A percentile compares a stretch with the other conserved stretches of the same genome.
Evolutionary conservation across 495 filamentous ascomycete genomes (phyloP).

Genomic region (Daldinia bambusicola): DNA sequence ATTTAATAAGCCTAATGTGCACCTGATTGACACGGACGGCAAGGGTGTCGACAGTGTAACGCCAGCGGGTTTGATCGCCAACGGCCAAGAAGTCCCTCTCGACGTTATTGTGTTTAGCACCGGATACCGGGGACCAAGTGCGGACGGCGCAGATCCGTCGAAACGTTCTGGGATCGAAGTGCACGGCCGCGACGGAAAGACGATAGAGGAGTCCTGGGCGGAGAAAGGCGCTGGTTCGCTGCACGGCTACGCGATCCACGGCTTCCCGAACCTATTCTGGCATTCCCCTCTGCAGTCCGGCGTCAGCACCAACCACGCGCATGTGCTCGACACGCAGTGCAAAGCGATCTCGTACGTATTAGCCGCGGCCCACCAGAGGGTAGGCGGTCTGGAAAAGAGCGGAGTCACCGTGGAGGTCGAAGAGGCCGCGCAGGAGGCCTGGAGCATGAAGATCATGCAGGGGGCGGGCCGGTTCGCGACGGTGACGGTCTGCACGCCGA

Average conservation of each 20-base stretch:
- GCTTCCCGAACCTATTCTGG: constrained; percentile 67
- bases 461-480: constrained; percentile 53
- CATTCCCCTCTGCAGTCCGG: constrained; percentile 53
- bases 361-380: constrained; percentile 51
- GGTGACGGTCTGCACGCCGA: constrained; percentile 63
- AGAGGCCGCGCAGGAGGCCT: constrained; percentile 57
- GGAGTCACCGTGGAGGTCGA: constrained; percentile 55
- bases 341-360: constrained; percentile 60
- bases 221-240: constrained; percentile 53
- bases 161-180: constrained; percentile 52
- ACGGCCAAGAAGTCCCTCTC: constrained; percentile 53
- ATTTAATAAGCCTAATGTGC: constrained; percentile 58
- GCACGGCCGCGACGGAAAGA: constrained; percentile 53
- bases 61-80: constrained; percentile 51
- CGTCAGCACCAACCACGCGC: constrained; percentile 55
- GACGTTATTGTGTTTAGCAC: constrained; percentile 63
- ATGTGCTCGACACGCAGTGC: constrained; percentile 53
- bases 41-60: constrained; percentile 58
- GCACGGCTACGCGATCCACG: constrained; percentile 56
- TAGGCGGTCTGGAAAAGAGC: constrained; percentile 36
- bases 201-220: constrained; percentile 58
- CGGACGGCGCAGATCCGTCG: constrained; percentile 48
- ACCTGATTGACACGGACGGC: constrained; percentile 66
- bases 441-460: constrained; percentile 55
- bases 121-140: constrained; percentile 54